Evolutionary conservation across 208 protist species (phyloP), one percentile per base, ranked within the genome.

Genomic region (Crithidia thermophila): DNA sequence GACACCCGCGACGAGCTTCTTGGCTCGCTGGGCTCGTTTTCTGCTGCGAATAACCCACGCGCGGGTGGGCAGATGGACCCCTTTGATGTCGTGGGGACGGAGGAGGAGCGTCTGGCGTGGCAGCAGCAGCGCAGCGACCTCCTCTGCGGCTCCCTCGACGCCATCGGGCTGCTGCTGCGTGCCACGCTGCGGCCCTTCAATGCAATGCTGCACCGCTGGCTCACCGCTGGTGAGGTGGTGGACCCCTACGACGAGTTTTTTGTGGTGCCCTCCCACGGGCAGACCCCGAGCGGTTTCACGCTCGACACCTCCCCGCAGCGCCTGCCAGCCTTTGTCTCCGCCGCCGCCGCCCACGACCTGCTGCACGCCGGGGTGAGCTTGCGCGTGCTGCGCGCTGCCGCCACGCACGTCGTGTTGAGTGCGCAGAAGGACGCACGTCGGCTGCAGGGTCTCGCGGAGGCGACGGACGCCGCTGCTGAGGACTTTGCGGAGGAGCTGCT

Each of bases 201-300:
- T 60, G 57, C 64, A 11, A 90, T 90, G 84, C 52, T 92, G 34
- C 64, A 76, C 16, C 34, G 49, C 45, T 95, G 90, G 90, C 62
- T 95, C 33, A 81, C 74, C 18, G 31, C 40, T 2, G 87, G 90
- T 49, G 77, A 86, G 25, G 56, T 91, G 9, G 43, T 28, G 0
- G 90, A 95, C 58, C 83, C 87, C 0, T 81, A 81, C 36, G 90
- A 93, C 71, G 90, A 95, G 72, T 95, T 95, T 52, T 95, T 95
- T 62, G 85, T 95, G 47, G 75, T 95, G 6, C 76, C 84, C 20
- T 87, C 86, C 28, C 72, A 89, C 52, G 84, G 82, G 13, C 63
- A 67, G 36, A 90, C 82, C 14, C 49, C 65, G 28, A 82, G 77
- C 65, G 85, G 87, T 28, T 95, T 84, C 67, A 49, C 53, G n/a